Evolutionary conservation across 208 protist species (phyloP).

Genomic region (Entamoeba histolytica): DNA sequence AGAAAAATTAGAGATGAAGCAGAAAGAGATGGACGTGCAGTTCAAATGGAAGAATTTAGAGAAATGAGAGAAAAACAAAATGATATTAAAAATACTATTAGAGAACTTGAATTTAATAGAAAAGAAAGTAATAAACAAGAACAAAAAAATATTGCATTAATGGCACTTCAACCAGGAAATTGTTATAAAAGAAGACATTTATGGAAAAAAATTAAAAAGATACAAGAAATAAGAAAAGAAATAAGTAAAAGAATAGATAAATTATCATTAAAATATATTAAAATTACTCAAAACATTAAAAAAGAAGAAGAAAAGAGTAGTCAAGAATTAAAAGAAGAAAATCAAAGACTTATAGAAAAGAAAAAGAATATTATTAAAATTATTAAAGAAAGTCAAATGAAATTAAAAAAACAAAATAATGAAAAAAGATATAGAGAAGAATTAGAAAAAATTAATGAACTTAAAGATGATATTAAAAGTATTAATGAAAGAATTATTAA

Average conservation of each 20-base stretch:
- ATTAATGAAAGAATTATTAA: neutral
- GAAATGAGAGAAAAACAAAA: neutral
- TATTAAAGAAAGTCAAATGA: neutral
- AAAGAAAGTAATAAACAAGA: neutral
- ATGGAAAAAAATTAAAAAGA: neutral
- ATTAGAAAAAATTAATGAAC: neutral
- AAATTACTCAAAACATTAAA: neutral
- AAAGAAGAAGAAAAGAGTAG: neutral
- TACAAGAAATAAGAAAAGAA: neutral
- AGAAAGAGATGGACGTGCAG: neutral
- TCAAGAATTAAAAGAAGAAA: neutral
- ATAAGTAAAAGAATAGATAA: neutral
- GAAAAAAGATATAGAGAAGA: neutral
- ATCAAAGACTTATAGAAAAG: neutral
- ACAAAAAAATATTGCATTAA: neutral
- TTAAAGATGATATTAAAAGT: neutral
- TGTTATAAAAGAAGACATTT: neutral
- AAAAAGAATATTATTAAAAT: neutral
- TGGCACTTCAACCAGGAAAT: neutral
- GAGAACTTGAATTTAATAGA: neutral
- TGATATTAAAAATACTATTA: neutral
- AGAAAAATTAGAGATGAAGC: neutral
- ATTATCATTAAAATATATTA: neutral
- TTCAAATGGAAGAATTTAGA: neutral
- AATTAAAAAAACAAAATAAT: neutral